Conservation (phyloP, 2,329 filamentous ascomycete species). For the Pseudogymnoascus sp. region DNA sequence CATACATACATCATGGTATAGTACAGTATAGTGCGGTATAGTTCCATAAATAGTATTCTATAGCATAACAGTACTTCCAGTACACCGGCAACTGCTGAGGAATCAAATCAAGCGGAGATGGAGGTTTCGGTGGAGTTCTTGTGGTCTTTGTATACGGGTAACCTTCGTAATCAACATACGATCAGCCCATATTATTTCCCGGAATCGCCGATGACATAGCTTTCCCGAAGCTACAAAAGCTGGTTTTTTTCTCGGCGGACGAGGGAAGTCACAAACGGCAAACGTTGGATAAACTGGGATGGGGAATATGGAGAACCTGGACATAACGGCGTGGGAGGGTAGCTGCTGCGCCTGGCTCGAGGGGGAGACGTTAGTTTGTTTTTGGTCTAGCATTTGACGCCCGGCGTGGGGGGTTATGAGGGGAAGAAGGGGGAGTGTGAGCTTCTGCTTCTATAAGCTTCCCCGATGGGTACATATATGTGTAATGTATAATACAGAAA, state of each 20-base stretch:
- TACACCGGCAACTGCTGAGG: background rate
- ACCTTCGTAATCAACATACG: background rate
- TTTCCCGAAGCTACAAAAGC: background rate
- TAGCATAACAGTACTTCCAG: background rate
- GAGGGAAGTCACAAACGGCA: background rate
- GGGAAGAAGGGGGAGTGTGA: background rate
- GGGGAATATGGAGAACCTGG: background rate
- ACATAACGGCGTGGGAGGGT: background rate
- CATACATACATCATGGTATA: background rate
- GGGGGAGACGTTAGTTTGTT: background rate
- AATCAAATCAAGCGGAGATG: background rate
- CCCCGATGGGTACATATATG: background rate
- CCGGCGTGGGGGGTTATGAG: background rate
- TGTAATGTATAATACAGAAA: background rate
- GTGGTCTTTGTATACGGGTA: background rate
- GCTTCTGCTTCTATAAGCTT: background rate
- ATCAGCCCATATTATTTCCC: background rate
- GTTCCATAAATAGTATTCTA: background rate
- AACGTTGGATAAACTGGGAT: background rate
- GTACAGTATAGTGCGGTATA: background rate
- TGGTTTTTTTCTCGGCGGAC: background rate
- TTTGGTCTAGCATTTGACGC: background rate
- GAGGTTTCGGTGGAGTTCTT: background rate
- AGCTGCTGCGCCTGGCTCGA: background rate
- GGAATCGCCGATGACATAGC: background rate